Conservation (phyloP, 805 yeast genomes). For the Ascoidea tarda region DNA sequence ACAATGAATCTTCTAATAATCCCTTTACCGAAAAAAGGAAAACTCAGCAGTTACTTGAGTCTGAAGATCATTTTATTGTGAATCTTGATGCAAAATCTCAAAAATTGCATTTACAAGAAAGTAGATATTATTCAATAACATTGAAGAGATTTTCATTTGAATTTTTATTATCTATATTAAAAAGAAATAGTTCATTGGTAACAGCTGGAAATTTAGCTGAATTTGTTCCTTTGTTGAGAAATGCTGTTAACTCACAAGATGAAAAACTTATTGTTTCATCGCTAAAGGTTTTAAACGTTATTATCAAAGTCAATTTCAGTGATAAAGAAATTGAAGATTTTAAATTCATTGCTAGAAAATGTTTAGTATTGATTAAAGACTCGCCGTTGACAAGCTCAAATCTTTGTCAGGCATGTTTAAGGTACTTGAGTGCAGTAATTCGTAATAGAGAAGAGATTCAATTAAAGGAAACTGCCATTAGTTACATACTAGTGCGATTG, state of each 20-base stretch:
- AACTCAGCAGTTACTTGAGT: conserved; percentile 20
- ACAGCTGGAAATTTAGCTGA: conserved; percentile 49
- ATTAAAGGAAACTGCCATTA: conserved; percentile 56
- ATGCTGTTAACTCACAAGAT: conserved; percentile 45
- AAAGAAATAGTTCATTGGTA: conserved; percentile 44
- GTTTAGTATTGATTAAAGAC: conserved; percentile 52
- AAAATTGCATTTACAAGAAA: conserved; percentile 35
- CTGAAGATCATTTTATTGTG: conserved; percentile 62
- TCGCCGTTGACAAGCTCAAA: conserved; percentile 69
- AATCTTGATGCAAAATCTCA: conserved; percentile 46
- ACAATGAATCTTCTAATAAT: conserved; percentile 31
- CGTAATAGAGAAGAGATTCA: conserved; percentile 54
- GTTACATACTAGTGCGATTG: conserved; percentile 56
- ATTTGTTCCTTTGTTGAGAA: conserved; percentile 60
- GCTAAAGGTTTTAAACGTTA: conserved; percentile 43
- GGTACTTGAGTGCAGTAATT: conserved; percentile 56
- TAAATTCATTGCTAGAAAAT: conserved; percentile 44
- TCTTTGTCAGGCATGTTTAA: conserved; percentile 66
- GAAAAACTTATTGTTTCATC: conserved; percentile 68
- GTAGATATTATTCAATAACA: conserved; percentile 39
- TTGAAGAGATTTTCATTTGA: conserved; percentile 71
- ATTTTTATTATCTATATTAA: conserved; percentile 54
- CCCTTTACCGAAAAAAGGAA: conserved; percentile 11
- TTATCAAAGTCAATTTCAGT: conserved; percentile 50
- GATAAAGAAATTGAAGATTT: conserved; percentile 31